Evolutionary conservation across 202 grass and related monocot genomes (phyloP).

Genomic region (Bolboschoenoplectus hybrid): DNA sequence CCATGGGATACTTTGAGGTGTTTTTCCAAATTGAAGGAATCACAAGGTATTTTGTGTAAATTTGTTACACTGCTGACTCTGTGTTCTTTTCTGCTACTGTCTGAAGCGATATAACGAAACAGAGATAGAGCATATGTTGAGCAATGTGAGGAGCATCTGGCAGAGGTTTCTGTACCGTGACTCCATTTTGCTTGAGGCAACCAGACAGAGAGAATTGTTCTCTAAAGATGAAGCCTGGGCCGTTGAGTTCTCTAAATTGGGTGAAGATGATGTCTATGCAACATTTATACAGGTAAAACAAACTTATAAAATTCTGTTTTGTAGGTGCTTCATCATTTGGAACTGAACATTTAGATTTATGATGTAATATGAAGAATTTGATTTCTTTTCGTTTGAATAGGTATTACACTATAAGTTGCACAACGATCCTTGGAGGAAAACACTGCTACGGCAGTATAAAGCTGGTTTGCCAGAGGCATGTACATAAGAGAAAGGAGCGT

Average conservation of each 20-base stretch:
- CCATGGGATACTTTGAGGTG: background rate
- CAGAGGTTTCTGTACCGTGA: conserved; percentile 91
- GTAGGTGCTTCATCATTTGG: conserved; percentile 29
- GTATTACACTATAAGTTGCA: conserved; percentile 92
- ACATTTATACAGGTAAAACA: conserved; percentile 89
- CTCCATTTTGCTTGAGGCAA: conserved; percentile 83
- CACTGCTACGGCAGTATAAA: conserved; percentile 43
- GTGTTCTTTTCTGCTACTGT: conserved; percentile 20
- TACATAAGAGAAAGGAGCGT: conserved; percentile 33
- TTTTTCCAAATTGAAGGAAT: conserved; percentile 33
- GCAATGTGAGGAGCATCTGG: conserved; percentile 77
- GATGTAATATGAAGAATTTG: conserved; percentile 25
- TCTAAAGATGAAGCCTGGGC: conserved; percentile 71
- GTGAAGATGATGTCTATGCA: conserved; percentile 69
- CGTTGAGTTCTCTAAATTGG: conserved; percentile 81
- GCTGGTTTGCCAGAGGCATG: conserved; percentile 62
- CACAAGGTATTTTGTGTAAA: background rate
- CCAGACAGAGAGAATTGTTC: conserved; percentile 69
- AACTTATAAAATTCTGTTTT: background rate
- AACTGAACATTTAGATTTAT: conserved; percentile 31
- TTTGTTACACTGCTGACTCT: conserved; percentile 14
- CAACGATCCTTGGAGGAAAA: conserved; percentile 86
- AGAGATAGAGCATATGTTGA: conserved; percentile 84
- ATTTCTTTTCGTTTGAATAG: conserved; percentile 47
- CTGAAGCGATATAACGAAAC: conserved; percentile 68